Percentiles rank a stretch among this genome's conserved stretches.
Conservation (phyloP, 129 eudicot genomes). For the Chrysanthemum lavandulifolium region DNA sequence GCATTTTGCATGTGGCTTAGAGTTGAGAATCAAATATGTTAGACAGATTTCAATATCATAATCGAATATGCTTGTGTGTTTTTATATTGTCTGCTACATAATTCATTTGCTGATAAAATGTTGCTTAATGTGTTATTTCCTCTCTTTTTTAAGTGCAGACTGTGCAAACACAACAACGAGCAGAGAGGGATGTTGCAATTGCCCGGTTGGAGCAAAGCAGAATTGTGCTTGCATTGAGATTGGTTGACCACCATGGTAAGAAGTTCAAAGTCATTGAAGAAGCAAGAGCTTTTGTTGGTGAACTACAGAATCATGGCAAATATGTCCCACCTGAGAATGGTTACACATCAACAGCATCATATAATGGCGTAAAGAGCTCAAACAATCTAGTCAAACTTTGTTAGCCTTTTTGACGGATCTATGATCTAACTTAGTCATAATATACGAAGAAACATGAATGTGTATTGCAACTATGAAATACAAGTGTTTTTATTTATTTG, state of each 20-base stretch:
- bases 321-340: conserved; percentile 49
- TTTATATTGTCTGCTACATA: neutral
- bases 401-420: too few species aligned
- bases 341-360: conserved; percentile 27
- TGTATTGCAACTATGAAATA: too few species aligned
- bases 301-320: conserved; percentile 53
- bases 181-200: conserved; percentile 81
- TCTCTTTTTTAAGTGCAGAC: conserved; percentile 42
- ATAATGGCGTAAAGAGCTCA: conserved; percentile 39
- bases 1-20: neutral
- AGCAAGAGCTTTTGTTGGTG: conserved; percentile 77
- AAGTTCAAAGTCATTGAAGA: conserved; percentile 84
- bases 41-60: neutral
- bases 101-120: neutral
- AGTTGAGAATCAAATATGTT: neutral
- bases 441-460: too few species aligned
- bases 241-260: conserved; percentile 87
- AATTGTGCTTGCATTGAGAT: conserved; percentile 77
- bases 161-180: conserved; percentile 76
- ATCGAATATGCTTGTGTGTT: neutral
- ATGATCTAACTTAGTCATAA: too few species aligned
- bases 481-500: too few species aligned
- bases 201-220: conserved; percentile 92
- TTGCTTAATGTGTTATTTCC: neutral
- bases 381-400: conserved; percentile 49